Conservation (phyloP, 1,139 yeast species). For the Dujonia santamariae region DNA sequence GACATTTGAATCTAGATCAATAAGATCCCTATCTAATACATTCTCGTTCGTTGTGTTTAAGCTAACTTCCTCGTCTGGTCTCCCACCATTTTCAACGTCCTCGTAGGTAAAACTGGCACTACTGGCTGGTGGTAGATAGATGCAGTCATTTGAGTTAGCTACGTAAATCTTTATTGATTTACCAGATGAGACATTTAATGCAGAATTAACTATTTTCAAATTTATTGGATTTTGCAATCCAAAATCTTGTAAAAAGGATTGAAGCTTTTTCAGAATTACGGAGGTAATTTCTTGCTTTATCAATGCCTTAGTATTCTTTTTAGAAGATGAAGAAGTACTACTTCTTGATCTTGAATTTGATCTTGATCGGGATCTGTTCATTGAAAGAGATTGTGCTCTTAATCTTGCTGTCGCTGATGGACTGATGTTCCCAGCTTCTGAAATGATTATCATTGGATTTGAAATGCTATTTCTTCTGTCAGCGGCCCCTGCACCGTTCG, state of each 20-base stretch:
- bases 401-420: not conserved
- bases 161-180: constrained; percentile 33
- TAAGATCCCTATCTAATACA: too few relatives aligned
- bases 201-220: constrained; percentile 24
- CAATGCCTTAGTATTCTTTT: constrained; percentile 36
- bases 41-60: too few relatives aligned
- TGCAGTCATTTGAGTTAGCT: constrained; percentile 41
- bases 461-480: constrained; percentile 17
- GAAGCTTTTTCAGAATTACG: constrained; percentile 36
- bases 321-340: constrained; percentile 7
- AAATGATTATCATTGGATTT: constrained; percentile 20
- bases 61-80: too few relatives aligned
- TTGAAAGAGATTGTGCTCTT: constrained; percentile 16
- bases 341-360: constrained; percentile 16
- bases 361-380: constrained; percentile 14
- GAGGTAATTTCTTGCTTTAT: constrained; percentile 39
- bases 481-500: not conserved
- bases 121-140: constrained; percentile 40
- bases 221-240: constrained; percentile 44
- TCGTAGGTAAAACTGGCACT: constrained; percentile 45
- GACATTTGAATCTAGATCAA: too few relatives aligned
- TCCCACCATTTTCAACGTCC: constrained; percentile 43
- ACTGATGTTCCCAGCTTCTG: constrained; percentile 11
- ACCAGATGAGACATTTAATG: constrained; percentile 20
- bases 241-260: constrained; percentile 30